Base-by-base conservation (phyloP, 768 basidiomycete species). In the Panellus pusillus region DNA sequence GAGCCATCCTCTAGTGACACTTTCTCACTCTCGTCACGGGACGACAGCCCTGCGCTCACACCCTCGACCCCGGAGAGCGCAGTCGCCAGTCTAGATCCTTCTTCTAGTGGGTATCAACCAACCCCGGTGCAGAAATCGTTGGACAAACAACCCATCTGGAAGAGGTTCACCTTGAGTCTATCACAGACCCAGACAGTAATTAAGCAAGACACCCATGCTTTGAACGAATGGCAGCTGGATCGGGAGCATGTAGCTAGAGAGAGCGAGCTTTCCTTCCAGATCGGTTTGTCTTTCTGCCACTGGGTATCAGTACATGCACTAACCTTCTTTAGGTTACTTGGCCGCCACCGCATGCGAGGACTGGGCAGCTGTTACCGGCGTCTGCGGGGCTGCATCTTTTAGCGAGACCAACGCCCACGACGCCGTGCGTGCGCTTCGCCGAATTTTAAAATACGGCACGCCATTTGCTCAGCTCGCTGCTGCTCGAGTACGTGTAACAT, bases 401-500 rank as follows among this genome's bases (percentile, higher is more conserved):
- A 87, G 64, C 61, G 90, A 93, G 52, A 64, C 70, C 9, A 83
- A 84, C 45, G 89, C 90, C 12, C 93, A 89, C 66, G 93, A 94
- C 63, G 91, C 92, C 0, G 82, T 87, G 6, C 83, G 84, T 49
- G 89, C 92, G 2, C 73, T 95, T 35, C 72, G 92, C 44, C 80
- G 85, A 39, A 91, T 92, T 68, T 91, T 96, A 78, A 93, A 93
- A 84, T 88, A 60, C 20, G 89, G 85, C 5, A 86, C 87, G 65
- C 86, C 89, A 3, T 65, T 84, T 39, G 82, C 83, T 4, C 89
- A 89, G 66, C 70, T 91, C 9, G 83, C 87, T 27, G 89, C 89
- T 17, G 88, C 89, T 27, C 72, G 88, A 59, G 87, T 87, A 64
- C 27, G 83, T 74, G 9, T n/a, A 9, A 24, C 13, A 13, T 20